Evolutionary conservation across 176 grass and related monocot genomes (phyloP).

Genomic region (Oryza officinalis): DNA sequence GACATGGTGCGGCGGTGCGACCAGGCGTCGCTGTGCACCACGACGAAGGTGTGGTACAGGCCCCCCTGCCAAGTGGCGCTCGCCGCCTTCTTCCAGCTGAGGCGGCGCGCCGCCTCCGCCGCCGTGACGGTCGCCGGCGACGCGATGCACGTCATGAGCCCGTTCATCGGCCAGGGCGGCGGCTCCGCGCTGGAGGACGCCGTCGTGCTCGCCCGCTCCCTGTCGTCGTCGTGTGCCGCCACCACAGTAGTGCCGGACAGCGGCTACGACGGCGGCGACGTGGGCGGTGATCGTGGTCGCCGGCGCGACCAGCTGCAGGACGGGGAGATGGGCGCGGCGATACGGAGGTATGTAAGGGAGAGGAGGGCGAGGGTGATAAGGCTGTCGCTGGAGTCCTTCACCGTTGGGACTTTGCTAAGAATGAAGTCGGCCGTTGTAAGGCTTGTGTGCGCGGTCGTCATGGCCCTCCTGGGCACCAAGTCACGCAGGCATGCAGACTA

Average conservation of each 20-base stretch:
- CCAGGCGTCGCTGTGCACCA: conserved; percentile 11
- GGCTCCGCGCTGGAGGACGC: conserved; percentile 37
- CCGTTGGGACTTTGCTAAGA: not conserved
- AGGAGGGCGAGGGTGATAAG: conserved; percentile 20
- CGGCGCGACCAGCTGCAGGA: not conserved
- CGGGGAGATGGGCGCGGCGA: not conserved
- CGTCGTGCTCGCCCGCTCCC: conserved; percentile 44
- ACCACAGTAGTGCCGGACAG: not conserved
- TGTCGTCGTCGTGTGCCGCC: not conserved
- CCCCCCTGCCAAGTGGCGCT: conserved; percentile 47
- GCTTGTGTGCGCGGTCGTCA: conserved; percentile 13
- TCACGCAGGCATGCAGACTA: conserved; percentile 29
- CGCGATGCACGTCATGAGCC: conserved; percentile 63
- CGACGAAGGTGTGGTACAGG: conserved; percentile 23
- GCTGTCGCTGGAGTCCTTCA: not conserved
- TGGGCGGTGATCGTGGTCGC: too few relatives aligned
- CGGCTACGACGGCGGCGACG: not conserved
- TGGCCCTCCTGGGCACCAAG: conserved; percentile 30
- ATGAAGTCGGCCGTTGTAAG: conserved; percentile 29
- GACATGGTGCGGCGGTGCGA: conserved; percentile 42
- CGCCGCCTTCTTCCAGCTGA: conserved; percentile 28
- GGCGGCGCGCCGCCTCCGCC: not conserved
- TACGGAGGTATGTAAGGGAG: conserved; percentile 41
- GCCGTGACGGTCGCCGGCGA: conserved; percentile 49
- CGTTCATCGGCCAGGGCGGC: conserved; percentile 62